Base-by-base conservation (phyloP, 2,329 filamentous ascomycete species). In the Cadophora sp. region DNA sequence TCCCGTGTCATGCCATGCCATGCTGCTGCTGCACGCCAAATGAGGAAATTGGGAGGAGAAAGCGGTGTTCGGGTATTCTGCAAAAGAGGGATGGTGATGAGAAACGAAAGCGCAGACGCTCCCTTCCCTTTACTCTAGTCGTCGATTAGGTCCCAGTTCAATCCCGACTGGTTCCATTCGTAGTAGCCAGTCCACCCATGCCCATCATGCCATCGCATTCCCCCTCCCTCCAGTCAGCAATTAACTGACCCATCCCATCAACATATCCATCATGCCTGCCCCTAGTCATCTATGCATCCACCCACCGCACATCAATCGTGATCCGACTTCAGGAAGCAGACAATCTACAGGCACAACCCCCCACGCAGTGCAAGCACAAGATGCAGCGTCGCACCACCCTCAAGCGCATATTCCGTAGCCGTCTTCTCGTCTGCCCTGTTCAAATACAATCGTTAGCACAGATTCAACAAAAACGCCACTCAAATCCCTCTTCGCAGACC, bases 351-450 rank as follows among this genome's bases (percentile, higher is more conserved):
- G 55, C 29, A 48, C 59, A 50, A 69, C 34, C 95, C 95, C 66
- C 96, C 96, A 79, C 96, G 89, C 69, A 99, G 89, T 53, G 96
- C 97, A 73, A 99, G 90, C 62, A 99, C 96, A 78, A 99, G 85
- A 86, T 99, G 96, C 75, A 99, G 86, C 43, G 95, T 99, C 71
- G 94, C 93, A 68, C 96, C 96, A 65, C 93, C 93, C 80, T 96
- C 92, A 71, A 99, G 92, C 72, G 88, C 89, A 80, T 98, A 98
- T 76, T 98, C 95, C 65, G 86, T 84, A 7, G 96, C 95, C 12
- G 93, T 95, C 83, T 97, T 97, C 76, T 98, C 95, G 79, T 99
- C 96, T 78, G 90, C 89, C 94, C 95, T 98, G 53, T 16, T 19
- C 7, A 7, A 48, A 37, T 6, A 27, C 31, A n/a, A n/a, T 5